A percentile compares a stretch with the other conserved stretches of the same genome.
Conservation (phyloP, 352 stramenopile species). For the Phytophthora melonis region DNA sequence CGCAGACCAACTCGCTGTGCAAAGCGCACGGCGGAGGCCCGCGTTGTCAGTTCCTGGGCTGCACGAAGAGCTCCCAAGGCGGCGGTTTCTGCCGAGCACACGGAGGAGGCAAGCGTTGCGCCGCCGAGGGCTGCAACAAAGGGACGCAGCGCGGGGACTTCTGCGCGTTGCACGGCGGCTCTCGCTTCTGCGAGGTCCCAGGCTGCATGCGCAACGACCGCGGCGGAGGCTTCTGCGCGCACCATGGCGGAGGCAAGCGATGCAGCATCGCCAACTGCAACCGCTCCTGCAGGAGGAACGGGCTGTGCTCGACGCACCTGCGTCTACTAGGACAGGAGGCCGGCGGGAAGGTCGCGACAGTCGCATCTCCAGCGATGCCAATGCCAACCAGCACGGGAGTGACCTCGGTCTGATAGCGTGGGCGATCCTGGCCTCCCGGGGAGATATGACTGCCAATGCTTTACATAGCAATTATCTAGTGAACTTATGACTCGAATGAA, state of each 20-base stretch:
- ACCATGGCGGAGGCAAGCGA: conserved; percentile 83
- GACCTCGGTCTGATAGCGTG: conserved; percentile 13
- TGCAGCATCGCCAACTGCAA: conserved; percentile 68
- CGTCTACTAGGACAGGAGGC: conserved; percentile 31
- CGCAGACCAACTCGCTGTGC: conserved; percentile 85
- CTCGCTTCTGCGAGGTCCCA: conserved; percentile 74
- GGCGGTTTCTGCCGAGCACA: conserved; percentile 84
- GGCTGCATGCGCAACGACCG: conserved; percentile 87
- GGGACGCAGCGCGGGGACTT: conserved; percentile 86
- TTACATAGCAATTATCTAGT: conserved; percentile 34
- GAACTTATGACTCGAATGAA: conserved; percentile 17
- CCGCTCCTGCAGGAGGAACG: conserved; percentile 78
- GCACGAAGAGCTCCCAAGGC: conserved; percentile 75
- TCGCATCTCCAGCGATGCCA: not conserved
- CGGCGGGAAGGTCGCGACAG: conserved; percentile 2
- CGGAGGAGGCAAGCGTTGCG: conserved; percentile 85
- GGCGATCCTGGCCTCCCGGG: not conserved
- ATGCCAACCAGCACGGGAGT: conserved; percentile 14
- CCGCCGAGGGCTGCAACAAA: conserved; percentile 86
- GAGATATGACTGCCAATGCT: conserved; percentile 9
- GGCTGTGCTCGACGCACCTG: conserved; percentile 79
- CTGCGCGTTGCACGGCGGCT: conserved; percentile 85
- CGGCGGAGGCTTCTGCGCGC: conserved; percentile 69
- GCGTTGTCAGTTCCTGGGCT: conserved; percentile 73
- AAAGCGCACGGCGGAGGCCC: conserved; percentile 81